Conservation (phyloP, 1,139 yeast genomes). For the Kurtzmaniella quercitrusa region DNA sequence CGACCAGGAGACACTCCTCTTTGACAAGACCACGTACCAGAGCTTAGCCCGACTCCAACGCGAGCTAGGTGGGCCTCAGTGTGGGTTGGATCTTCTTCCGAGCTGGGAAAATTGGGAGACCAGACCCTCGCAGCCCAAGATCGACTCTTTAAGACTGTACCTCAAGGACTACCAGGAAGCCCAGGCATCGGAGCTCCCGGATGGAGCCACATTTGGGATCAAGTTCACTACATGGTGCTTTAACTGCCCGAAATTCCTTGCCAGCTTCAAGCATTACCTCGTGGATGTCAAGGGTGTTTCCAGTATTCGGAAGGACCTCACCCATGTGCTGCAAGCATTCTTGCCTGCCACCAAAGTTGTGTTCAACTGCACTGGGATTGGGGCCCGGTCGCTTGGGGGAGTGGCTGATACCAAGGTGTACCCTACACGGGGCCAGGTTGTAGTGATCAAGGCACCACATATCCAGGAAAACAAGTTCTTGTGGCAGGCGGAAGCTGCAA, state of each 20-base stretch:
- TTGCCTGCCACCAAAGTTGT: constrained; percentile 35
- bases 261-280: constrained; percentile 40
- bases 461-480: constrained; percentile 43
- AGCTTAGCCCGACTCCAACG: constrained; percentile 40
- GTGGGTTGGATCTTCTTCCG: constrained; percentile 53
- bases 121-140: constrained; percentile 38
- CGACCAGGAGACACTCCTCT: constrained; percentile 46
- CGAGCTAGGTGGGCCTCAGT: constrained; percentile 45
- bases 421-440: constrained; percentile 70
- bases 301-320: constrained; percentile 39
- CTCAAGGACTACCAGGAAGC: constrained; percentile 39
- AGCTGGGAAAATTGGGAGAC: constrained; percentile 55
- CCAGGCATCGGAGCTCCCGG: constrained; percentile 32
- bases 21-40: constrained; percentile 53
- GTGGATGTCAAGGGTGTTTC: constrained; percentile 39
- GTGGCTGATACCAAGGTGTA: constrained; percentile 49
- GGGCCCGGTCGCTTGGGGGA: constrained; percentile 54
- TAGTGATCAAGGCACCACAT: constrained; percentile 56
- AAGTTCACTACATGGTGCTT: constrained; percentile 59
- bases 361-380: constrained; percentile 72
- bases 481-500: constrained; percentile 52
- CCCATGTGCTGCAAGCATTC: constrained; percentile 55
- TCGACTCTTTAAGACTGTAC: constrained; percentile 41
- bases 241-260: constrained; percentile 58
- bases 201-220: constrained; percentile 50